These are phyloP conservation scores for Debaryomyces udenii DNA, from an alignment of 1,139 yeast genomes.

Conservation along the genomic window DNA sequence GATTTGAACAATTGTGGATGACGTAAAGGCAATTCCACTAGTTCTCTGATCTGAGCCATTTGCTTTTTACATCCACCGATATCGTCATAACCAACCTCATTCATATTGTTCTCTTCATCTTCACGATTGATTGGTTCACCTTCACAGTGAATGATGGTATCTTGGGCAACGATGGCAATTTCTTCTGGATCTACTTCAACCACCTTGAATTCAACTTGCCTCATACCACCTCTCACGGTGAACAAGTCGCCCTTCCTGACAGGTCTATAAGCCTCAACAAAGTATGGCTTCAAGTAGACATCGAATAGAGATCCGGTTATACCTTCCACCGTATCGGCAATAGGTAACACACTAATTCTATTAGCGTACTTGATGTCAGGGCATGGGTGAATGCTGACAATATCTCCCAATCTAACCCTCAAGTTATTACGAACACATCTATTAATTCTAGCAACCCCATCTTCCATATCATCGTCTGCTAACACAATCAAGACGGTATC, in stretches of 20 bases:
- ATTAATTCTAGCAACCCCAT: constrained; percentile 92
- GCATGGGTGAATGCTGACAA: constrained; percentile 89
- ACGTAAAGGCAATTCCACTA: constrained; percentile 94
- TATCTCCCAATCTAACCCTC: constrained; percentile 92
- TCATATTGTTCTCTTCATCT: constrained; percentile 95
- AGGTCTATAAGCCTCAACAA: constrained; percentile 98
- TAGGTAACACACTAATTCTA: constrained; percentile 93
- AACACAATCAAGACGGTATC: constrained; percentile 97
- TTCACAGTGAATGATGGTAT: constrained; percentile 96
- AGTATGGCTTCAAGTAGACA: constrained; percentile 94
- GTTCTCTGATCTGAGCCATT: constrained; percentile 97
- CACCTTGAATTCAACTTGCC: constrained; percentile 98
- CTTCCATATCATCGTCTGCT: constrained; percentile 96
- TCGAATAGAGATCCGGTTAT: constrained; percentile 97
- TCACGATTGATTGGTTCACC: constrained; percentile 99
- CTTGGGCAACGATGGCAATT: constrained; percentile 97
- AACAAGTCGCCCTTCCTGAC: constrained; percentile 97
- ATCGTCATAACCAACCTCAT: constrained; percentile 98
- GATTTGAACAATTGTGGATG: constrained; percentile 97
- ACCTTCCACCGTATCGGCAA: constrained; percentile 98
- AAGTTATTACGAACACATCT: constrained; percentile 95
- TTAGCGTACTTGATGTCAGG: constrained; percentile 97
- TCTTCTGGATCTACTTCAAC: constrained; percentile 98
- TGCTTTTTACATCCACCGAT: constrained; percentile 99
- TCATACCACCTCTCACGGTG: constrained; percentile 97